Percentiles rank a stretch among this genome's conserved stretches.
phyloP scores from a whole-genome alignment of 352 stramenopile species.

The Globisporangium cylindrosporum region DNA sequence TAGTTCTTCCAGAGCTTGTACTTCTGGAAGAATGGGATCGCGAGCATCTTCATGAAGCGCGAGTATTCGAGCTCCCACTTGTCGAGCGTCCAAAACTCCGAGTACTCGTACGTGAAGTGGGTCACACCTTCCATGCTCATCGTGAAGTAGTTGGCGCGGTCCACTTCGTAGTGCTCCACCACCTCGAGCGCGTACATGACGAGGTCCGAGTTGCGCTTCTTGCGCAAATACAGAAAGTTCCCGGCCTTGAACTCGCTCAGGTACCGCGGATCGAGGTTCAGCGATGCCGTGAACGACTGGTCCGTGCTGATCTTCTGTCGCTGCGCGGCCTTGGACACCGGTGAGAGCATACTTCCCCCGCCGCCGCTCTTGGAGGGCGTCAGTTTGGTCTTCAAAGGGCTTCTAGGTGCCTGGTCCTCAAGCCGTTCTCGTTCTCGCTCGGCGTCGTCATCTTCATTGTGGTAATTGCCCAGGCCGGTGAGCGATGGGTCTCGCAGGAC shows the following conservation, averaged over 20 bases:
- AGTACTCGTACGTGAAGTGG: conserved; percentile 85
- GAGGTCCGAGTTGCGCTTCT: conserved; percentile 57
- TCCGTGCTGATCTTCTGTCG: conserved; percentile 23
- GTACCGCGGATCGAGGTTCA: conserved; percentile 74
- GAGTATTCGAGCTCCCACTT: conserved; percentile 93
- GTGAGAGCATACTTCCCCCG: conserved; percentile 14
- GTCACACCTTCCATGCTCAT: conserved; percentile 91
- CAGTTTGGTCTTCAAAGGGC: background rate
- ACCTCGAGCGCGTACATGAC: conserved; percentile 85
- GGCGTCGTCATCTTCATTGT: conserved; percentile 24
- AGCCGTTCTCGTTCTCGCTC: background rate
- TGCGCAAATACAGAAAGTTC: conserved; percentile 83
- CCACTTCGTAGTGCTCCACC: conserved; percentile 81
- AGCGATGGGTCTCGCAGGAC: conserved; percentile 15
- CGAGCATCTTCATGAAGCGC: conserved; percentile 89
- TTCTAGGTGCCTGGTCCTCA: background rate
- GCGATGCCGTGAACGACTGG: conserved; percentile 70
- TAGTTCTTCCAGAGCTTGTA: conserved; percentile 95
- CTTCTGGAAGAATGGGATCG: conserved; percentile 90
- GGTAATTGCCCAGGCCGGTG: background rate
- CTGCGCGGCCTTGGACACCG: conserved; percentile 27
- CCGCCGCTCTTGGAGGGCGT: background rate
- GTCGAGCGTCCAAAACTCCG: conserved; percentile 90
- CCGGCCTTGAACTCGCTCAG: conserved; percentile 70
- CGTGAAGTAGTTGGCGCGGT: conserved; percentile 90